phyloP scores from a whole-genome alignment of 495 filamentous ascomycete genomes.

The Lichenothelia convexa region DNA sequence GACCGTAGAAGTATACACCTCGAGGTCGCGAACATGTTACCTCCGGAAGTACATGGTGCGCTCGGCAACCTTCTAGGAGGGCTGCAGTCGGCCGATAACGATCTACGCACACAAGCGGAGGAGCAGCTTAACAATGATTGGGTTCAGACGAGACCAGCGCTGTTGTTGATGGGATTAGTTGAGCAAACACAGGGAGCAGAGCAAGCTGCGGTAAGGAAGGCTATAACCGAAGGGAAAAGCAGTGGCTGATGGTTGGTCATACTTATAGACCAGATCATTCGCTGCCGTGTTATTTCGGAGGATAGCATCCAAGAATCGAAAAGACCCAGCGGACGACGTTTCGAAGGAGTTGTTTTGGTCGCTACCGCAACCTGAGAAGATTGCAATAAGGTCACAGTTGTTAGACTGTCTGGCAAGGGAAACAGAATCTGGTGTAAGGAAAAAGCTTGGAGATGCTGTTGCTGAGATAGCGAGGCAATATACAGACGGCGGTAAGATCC shows the following conservation, averaged over 20 bases:
- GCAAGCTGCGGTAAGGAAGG: conserved; percentile 49
- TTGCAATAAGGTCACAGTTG: conserved; percentile 63
- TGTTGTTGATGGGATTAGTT: conserved; percentile 78
- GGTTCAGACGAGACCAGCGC: conserved; percentile 60
- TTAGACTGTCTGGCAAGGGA: conserved; percentile 59
- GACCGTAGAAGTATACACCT: no score
- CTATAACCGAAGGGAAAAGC: conserved; percentile 57
- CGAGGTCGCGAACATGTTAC: conserved; percentile 40
- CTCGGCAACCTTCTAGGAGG: conserved; percentile 71
- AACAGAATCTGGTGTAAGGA: conserved; percentile 50
- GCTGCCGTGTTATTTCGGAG: conserved; percentile 87
- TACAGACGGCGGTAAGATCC: conserved; percentile 54
- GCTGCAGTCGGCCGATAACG: conserved; percentile 81
- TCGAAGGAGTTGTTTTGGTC: conserved; percentile 69
- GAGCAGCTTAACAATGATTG: conserved; percentile 78
- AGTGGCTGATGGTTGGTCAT: conserved; percentile 43
- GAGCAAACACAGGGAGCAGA: conserved; percentile 68
- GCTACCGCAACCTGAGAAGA: conserved; percentile 46
- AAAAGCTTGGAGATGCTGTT: conserved; percentile 91
- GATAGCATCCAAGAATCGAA: conserved; percentile 73
- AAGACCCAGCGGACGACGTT: conserved; percentile 48
- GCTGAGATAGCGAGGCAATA: conserved; percentile 92
- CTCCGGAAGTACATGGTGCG: conserved; percentile 60
- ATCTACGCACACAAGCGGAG: conserved; percentile 65
- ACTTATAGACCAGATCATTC: conserved; percentile 58